These are phyloP conservation scores for Alternaria sp. DNA, from an alignment of 2,329 filamentous ascomycete species.

Conservation along the genomic window DNA sequence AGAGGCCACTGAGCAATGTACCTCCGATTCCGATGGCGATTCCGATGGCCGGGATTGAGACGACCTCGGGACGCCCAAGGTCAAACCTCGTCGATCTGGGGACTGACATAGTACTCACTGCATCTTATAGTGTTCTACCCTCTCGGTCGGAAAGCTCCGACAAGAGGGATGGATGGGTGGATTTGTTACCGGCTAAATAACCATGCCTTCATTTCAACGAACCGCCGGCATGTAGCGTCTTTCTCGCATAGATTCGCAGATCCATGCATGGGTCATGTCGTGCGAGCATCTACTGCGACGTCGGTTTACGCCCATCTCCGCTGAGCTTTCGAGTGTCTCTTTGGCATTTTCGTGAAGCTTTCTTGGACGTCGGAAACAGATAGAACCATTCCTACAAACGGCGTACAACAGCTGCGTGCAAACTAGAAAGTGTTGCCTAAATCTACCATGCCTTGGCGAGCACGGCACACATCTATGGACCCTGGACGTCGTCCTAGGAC, in stretches of 20 bases:
- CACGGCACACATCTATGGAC: background rate
- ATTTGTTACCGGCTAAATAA: constrained; percentile 32
- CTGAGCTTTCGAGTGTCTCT: background rate
- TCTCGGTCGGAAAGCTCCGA: constrained; percentile 21
- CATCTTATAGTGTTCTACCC: constrained; percentile 5
- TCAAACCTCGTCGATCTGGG: constrained; percentile 12
- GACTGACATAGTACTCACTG: constrained; percentile 10
- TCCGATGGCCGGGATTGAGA: background rate
- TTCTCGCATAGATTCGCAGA: background rate
- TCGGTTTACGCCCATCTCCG: background rate
- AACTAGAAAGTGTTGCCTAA: background rate
- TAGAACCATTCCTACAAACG: background rate
- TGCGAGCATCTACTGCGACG: background rate
- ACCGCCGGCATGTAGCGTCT: background rate
- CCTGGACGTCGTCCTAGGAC: background rate
- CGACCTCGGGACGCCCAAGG: constrained; percentile 14
- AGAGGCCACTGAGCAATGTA: background rate
- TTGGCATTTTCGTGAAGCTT: background rate
- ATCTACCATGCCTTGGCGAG: background rate
- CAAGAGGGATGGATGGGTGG: constrained; percentile 9
- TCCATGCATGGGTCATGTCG: background rate
- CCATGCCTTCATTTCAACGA: background rate
- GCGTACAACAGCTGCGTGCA: background rate
- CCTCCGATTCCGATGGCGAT: background rate
- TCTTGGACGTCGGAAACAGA: background rate